Percentiles rank a stretch among this genome's conserved stretches.
phyloP scores from a whole-genome alignment of 495 filamentous ascomycete genomes.

The Sabuloglossum arenarium region DNA sequence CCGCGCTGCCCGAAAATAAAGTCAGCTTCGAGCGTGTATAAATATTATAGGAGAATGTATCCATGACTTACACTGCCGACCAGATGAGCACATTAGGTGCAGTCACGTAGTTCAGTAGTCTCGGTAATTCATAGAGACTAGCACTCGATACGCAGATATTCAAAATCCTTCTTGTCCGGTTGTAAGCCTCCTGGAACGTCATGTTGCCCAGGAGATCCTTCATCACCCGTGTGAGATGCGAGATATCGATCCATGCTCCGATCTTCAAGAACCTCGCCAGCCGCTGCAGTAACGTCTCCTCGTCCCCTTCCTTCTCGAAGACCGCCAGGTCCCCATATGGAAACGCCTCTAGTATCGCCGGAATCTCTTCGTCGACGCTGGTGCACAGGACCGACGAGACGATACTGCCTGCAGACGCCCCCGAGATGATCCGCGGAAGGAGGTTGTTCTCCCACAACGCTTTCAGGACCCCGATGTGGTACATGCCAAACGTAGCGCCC shows the following conservation, averaged over 20 bases:
- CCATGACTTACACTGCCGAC: constrained; percentile 63
- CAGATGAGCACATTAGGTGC: constrained; percentile 87
- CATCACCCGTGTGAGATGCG: constrained; percentile 64
- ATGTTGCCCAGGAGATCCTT: constrained; percentile 58
- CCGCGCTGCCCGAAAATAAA: constrained; percentile 27
- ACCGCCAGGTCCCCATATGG: constrained; percentile 67
- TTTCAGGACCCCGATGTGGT: constrained; percentile 87
- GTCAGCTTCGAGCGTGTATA: not conserved
- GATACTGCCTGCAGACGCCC: constrained; percentile 86
- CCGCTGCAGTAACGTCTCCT: constrained; percentile 46
- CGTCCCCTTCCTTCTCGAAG: constrained; percentile 49
- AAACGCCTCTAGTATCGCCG: constrained; percentile 46
- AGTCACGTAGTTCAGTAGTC: constrained; percentile 80
- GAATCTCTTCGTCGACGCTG: constrained; percentile 67
- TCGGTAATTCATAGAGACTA: constrained; percentile 67
- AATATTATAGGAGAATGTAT: not conserved
- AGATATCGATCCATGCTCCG: constrained; percentile 67
- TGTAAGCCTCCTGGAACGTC: constrained; percentile 91
- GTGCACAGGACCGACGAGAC: constrained; percentile 74
- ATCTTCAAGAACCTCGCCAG: constrained; percentile 57
- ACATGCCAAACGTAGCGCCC: constrained; percentile 89
- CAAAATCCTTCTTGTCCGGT: constrained; percentile 68
- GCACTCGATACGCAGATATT: constrained; percentile 86
- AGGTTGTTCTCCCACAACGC: constrained; percentile 53
- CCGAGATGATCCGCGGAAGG: constrained; percentile 80